A percentile compares a stretch with the other conserved stretches of the same genome.
Conservation (phyloP, 345 rosid species). For the Trapa bicornis region DNA sequence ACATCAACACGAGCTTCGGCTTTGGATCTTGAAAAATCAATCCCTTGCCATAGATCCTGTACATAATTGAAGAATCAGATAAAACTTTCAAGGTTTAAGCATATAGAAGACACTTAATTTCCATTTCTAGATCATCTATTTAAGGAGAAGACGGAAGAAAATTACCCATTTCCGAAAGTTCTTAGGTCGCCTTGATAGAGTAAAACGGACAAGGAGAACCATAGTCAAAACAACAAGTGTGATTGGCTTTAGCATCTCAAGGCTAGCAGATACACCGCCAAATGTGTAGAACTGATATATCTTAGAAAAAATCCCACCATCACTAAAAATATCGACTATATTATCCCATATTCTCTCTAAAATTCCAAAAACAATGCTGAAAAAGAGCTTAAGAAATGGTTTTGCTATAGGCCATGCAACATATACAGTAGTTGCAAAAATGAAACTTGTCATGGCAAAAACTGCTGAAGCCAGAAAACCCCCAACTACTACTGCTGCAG, state of each 20-base stretch:
- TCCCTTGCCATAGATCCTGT: slow-evolving; percentile 95
- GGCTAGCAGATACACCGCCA: slow-evolving; percentile 72
- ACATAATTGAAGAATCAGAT: slow-evolving; percentile 12
- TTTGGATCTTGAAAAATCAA: slow-evolving; percentile 90
- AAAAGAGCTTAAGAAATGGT: slow-evolving; percentile 59
- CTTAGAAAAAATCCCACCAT: slow-evolving; percentile 58
- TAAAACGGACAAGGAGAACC: slow-evolving; percentile 87
- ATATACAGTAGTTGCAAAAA: slow-evolving; percentile 55
- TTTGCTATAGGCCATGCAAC: slow-evolving; percentile 71
- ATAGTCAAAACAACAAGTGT: slow-evolving; percentile 55
- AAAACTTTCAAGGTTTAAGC: slow-evolving; percentile 1
- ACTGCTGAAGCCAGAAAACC: slow-evolving; percentile 82
- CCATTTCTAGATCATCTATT: slow-evolving; percentile 2
- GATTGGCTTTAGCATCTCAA: slow-evolving; percentile 72
- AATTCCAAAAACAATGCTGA: slow-evolving; percentile 38
- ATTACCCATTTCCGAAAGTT: slow-evolving; percentile 94
- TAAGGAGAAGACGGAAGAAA: slow-evolving; percentile 9
- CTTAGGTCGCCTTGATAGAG: slow-evolving; percentile 84
- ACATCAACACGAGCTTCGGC: slow-evolving; percentile 99
- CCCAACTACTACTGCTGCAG: slow-evolving; percentile 77
- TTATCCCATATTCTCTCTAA: slow-evolving; percentile 53
- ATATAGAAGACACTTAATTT: not conserved
- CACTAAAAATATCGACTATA: slow-evolving; percentile 45
- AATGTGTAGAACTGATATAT: slow-evolving; percentile 53
- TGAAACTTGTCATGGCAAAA: slow-evolving; percentile 74